Conservation (phyloP, 1,284 basidiomycete genomes). For the Ustilago trichophora region DNA sequence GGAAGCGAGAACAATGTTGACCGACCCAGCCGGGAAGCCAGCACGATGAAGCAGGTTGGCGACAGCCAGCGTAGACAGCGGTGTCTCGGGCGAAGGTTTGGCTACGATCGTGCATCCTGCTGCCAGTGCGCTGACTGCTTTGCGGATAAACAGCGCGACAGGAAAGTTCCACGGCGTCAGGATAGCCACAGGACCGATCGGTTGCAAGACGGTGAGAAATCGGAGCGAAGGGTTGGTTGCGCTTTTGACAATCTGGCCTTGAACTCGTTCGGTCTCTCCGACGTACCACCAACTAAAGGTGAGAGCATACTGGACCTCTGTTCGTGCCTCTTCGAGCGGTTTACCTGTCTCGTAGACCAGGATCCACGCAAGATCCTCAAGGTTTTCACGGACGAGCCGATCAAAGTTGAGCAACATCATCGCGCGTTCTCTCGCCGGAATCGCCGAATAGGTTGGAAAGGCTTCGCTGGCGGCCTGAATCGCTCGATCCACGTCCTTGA, state of each 20-base stretch:
- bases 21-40: conserved; percentile 90
- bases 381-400: conserved; percentile 50
- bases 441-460: conserved; percentile 50
- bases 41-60: conserved; percentile 84
- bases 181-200: conserved; percentile 74
- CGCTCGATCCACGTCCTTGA: conserved; percentile 59
- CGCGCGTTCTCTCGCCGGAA: conserved; percentile 54
- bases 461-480: conserved; percentile 57
- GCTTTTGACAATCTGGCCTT: conserved; percentile 79
- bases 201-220: conserved; percentile 88
- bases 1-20: conserved; percentile 89
- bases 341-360: conserved; percentile 66
- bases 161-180: conserved; percentile 67
- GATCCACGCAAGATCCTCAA: conserved; percentile 63
- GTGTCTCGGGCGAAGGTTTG: conserved; percentile 95
- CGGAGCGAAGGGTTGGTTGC: conserved; percentile 77
- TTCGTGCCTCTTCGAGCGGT: conserved; percentile 56
- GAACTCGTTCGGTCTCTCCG: conserved; percentile 57
- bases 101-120: conserved; percentile 95
- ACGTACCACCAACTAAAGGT: conserved; percentile 64
- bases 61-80: conserved; percentile 88
- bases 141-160: conserved; percentile 76
- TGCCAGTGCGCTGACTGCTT: conserved; percentile 85
- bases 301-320: conserved; percentile 61
- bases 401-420: conserved; percentile 59